Evolutionary conservation across 2,329 filamentous ascomycete genomes (phyloP).

Genomic region (Aspergillus sp.): DNA sequence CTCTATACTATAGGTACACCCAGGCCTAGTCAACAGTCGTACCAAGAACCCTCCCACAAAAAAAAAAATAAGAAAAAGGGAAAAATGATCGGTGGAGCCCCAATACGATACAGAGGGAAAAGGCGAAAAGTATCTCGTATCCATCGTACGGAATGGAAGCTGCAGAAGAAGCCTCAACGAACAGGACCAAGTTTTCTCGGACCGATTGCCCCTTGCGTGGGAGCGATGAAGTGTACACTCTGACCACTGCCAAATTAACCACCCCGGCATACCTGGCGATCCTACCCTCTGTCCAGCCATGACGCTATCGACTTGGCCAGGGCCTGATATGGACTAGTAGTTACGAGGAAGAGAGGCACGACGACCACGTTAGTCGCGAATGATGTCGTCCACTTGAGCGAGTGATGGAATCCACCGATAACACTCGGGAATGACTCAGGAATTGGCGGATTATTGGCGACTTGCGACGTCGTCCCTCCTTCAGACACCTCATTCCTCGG

Average conservation of each 20-base stretch:
- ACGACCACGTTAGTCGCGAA: neutral
- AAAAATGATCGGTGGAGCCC: neutral
- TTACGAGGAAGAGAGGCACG: neutral
- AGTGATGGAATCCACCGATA: neutral
- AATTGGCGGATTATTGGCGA: too few species aligned
- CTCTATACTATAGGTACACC: neutral
- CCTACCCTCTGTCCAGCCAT: slow-evolving; percentile 7
- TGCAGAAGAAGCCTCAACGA: slow-evolving; percentile 13
- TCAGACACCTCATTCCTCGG: neutral
- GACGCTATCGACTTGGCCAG: slow-evolving; percentile 13
- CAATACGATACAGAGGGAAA: neutral
- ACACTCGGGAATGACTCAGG: too few species aligned
- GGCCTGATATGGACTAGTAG: too few species aligned
- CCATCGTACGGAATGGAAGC: slow-evolving; percentile 6
- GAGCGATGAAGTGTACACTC: slow-evolving; percentile 2
- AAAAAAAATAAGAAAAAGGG: neutral
- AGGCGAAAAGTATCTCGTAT: neutral
- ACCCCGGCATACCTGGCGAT: neutral
- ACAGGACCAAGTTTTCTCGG: slow-evolving; percentile 4
- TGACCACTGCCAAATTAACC: neutral
- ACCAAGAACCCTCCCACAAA: neutral
- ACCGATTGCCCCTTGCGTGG: slow-evolving; percentile 8
- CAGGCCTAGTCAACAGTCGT: neutral
- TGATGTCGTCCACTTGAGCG: neutral
- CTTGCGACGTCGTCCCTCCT: too few species aligned